Percentiles rank a stretch among this genome's conserved stretches.
These are phyloP conservation scores for Omphalotus olearius DNA, from an alignment of 1,284 basidiomycete species.

Conservation along the genomic window DNA sequence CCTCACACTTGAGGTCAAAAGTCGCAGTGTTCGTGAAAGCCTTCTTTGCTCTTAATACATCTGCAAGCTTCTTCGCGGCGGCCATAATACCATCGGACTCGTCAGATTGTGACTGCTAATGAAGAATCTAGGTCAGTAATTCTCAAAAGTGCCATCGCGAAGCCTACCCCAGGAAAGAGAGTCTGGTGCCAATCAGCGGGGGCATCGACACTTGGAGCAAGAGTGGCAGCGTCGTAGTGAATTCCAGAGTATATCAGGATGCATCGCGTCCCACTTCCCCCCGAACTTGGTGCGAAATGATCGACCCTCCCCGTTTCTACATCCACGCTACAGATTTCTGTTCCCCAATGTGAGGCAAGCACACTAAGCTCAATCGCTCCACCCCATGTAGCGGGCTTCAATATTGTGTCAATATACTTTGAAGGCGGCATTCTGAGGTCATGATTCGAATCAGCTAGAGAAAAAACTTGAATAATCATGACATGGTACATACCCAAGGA, in stretches of 20 bases:
- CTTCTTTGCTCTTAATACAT: slow-evolving; percentile 65
- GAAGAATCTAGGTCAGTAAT: not conserved
- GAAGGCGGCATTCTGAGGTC: slow-evolving; percentile 55
- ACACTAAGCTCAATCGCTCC: slow-evolving; percentile 89
- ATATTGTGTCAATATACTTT: slow-evolving; percentile 78
- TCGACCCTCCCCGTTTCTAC: slow-evolving; percentile 91
- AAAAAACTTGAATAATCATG: not conserved
- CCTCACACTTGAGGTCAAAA: slow-evolving; percentile 84
- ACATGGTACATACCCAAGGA: slow-evolving; percentile 72
- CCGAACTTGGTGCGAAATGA: slow-evolving; percentile 60
- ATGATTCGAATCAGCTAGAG: not conserved
- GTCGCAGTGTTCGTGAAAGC: slow-evolving; percentile 90
- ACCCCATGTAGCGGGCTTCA: slow-evolving; percentile 82
- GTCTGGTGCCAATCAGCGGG: slow-evolving; percentile 87
- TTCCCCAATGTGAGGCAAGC: slow-evolving; percentile 74
- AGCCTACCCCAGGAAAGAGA: slow-evolving; percentile 61
- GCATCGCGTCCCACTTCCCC: slow-evolving; percentile 36
- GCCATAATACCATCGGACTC: slow-evolving; percentile 54
- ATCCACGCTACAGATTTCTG: slow-evolving; percentile 88
- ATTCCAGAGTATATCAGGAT: slow-evolving; percentile 90
- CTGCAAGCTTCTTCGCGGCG: slow-evolving; percentile 71
- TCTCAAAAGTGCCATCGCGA: not conserved
- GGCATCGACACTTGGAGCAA: slow-evolving; percentile 73
- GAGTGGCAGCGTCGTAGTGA: slow-evolving; percentile 86
- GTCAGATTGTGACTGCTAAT: slow-evolving; percentile 18